Evolutionary conservation across 2,329 filamentous ascomycete genomes (phyloP), one percentile per base, ranked within the genome.

Genomic region (Talaromyces sp.): DNA sequence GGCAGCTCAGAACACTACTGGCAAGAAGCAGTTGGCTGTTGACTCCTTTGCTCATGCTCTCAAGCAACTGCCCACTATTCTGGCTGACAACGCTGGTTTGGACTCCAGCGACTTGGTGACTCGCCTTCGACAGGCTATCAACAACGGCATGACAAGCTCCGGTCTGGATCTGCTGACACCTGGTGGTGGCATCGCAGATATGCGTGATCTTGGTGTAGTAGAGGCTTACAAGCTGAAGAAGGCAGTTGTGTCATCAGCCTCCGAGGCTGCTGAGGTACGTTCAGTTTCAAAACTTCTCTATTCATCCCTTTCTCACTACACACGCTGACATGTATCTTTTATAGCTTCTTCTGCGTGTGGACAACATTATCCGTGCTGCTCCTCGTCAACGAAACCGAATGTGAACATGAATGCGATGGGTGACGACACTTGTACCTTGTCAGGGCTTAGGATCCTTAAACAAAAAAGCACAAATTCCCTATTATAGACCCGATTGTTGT

Each of bases 201-300:
- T 99, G 94, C 85, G 93, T 49, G 91, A 99, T 66, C 73, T 96
- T 43, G 94, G 94, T 40, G 92, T 99, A 24, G 88, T 99, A 63
- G 94, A 99, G 79, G 96, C 91, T 75, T 97, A 97, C 82, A 99
- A 99, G 82, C 79, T 99, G 72, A 99, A 99, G 85, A 88, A 86
- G 72, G 94, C 94, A n/a, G 94, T 99, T 49, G 94, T 99, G 47
- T 95, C 89, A 48, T 96, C 91, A 56, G 94, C 94, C 19, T 95
- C 91, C 53, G 94, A 99, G 77, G 94, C 94, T 58, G 92, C 94
- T 61, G 94, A 99, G 84, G 91, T 95, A 81, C 79, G 86, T 56
- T 16, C 29, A 37, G 22, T n/a, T 42, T 17, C 30, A 7, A n/a
- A 10, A 33, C 29, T 10, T 27, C 41, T 36, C 19, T 20, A 47